These are phyloP conservation scores for Diaporthe eres DNA, from an alignment of 2,329 filamentous ascomycete species.

Conservation along the genomic window DNA sequence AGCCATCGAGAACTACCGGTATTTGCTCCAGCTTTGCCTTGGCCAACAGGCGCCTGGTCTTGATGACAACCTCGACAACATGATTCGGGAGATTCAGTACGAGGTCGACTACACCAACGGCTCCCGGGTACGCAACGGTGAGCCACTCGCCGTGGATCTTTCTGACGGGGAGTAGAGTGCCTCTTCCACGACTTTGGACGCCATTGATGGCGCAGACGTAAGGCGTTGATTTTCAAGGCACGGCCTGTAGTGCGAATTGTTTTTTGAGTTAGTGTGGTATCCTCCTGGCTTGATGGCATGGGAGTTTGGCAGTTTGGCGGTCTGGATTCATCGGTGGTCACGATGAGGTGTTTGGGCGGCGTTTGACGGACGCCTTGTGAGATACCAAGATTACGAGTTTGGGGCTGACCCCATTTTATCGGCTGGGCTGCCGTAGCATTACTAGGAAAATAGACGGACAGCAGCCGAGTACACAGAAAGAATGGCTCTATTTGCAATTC, in stretches of 20 bases:
- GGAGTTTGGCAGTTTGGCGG: constrained; percentile 16
- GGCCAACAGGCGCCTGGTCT: constrained; percentile 78
- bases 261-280: background rate
- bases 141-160: constrained; percentile 49
- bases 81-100: constrained; percentile 76
- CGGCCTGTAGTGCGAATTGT: background rate
- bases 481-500: background rate
- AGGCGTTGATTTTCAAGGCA: background rate
- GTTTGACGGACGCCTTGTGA: constrained; percentile 26
- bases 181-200: constrained; percentile 38
- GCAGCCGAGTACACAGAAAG: background rate
- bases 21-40: constrained; percentile 77
- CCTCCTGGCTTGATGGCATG: background rate
- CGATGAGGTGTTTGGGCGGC: constrained; percentile 21
- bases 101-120: constrained; percentile 63
- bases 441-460: background rate
- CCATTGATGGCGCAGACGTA: background rate
- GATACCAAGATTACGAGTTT: constrained; percentile 31
- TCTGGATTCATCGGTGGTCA: constrained; percentile 21
- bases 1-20: constrained; percentile 80
- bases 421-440: constrained; percentile 1
- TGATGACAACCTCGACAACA: constrained; percentile 73
- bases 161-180: constrained; percentile 45
- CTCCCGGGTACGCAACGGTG: constrained; percentile 36
- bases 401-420: background rate